phyloP scores from a whole-genome alignment of 2,329 filamentous ascomycete species.

The Aspergillus sp. region DNA sequence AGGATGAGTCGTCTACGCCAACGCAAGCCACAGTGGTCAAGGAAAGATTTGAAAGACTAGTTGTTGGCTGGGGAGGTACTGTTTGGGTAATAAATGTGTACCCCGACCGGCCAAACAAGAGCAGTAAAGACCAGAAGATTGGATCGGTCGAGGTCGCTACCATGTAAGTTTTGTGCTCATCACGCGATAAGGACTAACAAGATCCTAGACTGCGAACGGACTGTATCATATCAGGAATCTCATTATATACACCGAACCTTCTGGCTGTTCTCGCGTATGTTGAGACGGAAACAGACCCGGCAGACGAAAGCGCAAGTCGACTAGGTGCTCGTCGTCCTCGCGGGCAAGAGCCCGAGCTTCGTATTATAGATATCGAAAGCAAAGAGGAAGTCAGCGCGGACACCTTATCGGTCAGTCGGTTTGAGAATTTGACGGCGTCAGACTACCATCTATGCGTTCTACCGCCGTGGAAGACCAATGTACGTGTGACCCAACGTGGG shows the following conservation, averaged over 20 bases:
- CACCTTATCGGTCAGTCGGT: slow-evolving; percentile 81
- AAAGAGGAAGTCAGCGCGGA: slow-evolving; percentile 86
- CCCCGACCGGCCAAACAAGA: slow-evolving; percentile 70
- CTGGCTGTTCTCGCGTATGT: slow-evolving; percentile 92
- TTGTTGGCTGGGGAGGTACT: slow-evolving; percentile 94
- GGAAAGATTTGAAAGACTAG: slow-evolving; percentile 68
- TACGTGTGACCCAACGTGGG: slow-evolving; percentile 68
- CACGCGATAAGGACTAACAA: slow-evolving; percentile 30
- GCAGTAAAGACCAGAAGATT: slow-evolving; percentile 70
- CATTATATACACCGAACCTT: slow-evolving; percentile 90
- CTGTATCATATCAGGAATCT: slow-evolving; percentile 96
- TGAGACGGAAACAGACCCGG: slow-evolving; percentile 70
- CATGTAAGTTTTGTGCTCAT: slow-evolving; percentile 66
- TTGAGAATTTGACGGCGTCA: slow-evolving; percentile 79
- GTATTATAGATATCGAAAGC: slow-evolving; percentile 85
- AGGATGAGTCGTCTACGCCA: slow-evolving; percentile 47
- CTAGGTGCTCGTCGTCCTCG: slow-evolving; percentile 75
- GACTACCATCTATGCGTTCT: slow-evolving; percentile 91
- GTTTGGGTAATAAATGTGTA: slow-evolving; percentile 96
- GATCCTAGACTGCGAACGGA: slow-evolving; percentile 81
- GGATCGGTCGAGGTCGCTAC: slow-evolving; percentile 89
- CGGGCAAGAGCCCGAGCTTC: slow-evolving; percentile 82
- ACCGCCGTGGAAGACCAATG: slow-evolving; percentile 72
- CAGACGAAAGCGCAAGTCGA: slow-evolving; percentile 60
- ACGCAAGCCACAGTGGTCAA: slow-evolving; percentile 47